A percentile compares a stretch with the other conserved stretches of the same genome.
These are phyloP conservation scores for Coriolopsis trogii DNA, from an alignment of 1,284 basidiomycete genomes.

Conservation along the genomic window DNA sequence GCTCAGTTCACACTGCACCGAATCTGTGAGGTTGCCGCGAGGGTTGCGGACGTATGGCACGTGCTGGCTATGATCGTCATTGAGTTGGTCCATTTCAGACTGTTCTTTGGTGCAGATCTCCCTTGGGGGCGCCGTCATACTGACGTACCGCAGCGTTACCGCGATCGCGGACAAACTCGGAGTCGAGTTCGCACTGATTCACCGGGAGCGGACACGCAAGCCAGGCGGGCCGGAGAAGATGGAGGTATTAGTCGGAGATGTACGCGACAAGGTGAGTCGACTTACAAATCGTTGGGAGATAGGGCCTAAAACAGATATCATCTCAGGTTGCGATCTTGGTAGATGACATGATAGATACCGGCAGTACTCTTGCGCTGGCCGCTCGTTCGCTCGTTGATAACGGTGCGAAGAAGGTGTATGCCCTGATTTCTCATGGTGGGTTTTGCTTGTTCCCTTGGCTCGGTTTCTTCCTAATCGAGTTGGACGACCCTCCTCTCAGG, in stretches of 20 bases:
- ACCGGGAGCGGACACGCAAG: slow-evolving; percentile 81
- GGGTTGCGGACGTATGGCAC: not conserved
- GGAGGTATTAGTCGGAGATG: slow-evolving; percentile 98
- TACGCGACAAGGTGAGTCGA: slow-evolving; percentile 78
- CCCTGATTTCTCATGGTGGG: slow-evolving; percentile 90
- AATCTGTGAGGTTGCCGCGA: too few relatives aligned
- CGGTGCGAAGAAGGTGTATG: slow-evolving; percentile 89
- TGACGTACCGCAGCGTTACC: slow-evolving; percentile 67
- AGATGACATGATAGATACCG: slow-evolving; percentile 99
- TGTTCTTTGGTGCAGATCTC: not conserved
- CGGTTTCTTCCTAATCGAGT: slow-evolving; percentile 5
- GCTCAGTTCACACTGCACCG: too few relatives aligned
- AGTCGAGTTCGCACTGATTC: slow-evolving; percentile 96
- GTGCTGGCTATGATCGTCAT: not conserved
- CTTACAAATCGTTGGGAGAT: not conserved
- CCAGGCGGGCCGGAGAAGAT: slow-evolving; percentile 69
- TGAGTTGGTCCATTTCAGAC: not conserved
- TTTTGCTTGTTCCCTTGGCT: too few relatives aligned
- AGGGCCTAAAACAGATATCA: not conserved
- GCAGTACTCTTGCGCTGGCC: slow-evolving; percentile 85
- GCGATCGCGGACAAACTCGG: slow-evolving; percentile 95
- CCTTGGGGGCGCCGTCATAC: slow-evolving; percentile 16
- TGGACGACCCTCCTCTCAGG: slow-evolving; percentile 48
- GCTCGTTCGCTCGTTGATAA: slow-evolving; percentile 85
- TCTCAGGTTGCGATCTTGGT: slow-evolving; percentile 87